Conservation (phyloP, 78 protist genomes). For the Dictyostelium brefeldianum region DNA sequence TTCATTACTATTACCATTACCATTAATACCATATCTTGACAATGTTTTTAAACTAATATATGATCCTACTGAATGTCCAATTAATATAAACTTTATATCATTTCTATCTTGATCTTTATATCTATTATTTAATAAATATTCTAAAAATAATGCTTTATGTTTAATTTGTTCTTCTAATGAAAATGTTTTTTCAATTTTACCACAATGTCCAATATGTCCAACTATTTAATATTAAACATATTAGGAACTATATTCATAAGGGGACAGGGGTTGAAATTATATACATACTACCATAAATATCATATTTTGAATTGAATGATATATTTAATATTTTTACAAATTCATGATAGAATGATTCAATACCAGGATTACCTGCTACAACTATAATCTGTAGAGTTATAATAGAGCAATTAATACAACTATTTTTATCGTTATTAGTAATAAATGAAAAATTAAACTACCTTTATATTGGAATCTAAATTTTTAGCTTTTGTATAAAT, state of each 20-base stretch:
- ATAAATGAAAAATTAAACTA: too few species aligned
- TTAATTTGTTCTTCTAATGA: constrained; percentile 72
- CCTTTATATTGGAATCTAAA: too few species aligned
- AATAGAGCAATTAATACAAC: too few species aligned
- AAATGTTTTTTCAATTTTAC: constrained; percentile 46
- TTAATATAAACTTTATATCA: constrained; percentile 31
- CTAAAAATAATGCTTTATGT: constrained; percentile 62
- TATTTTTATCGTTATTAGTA: too few species aligned
- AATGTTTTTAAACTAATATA: constrained; percentile 55
- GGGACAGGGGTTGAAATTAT: too few species aligned
- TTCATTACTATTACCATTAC: too few species aligned
- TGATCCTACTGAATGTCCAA: constrained; percentile 79
- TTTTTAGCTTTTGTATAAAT: neutral
- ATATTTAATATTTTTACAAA: constrained; percentile 44
- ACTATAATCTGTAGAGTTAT: constrained; percentile 7
- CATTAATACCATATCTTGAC: neutral
- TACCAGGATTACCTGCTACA: constrained; percentile 81
- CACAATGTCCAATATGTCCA: constrained; percentile 79
- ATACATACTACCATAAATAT: constrained; percentile 35
- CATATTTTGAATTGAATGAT: neutral
- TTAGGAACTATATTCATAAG: too few species aligned
- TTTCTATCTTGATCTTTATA: neutral
- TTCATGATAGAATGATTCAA: constrained; percentile 47
- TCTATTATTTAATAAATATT: constrained; percentile 6
- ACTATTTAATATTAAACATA: neutral